Base-by-base conservation (phyloP, 192 early-diverging fungal species). In the Jimgerdemannia flammicorona region DNA sequence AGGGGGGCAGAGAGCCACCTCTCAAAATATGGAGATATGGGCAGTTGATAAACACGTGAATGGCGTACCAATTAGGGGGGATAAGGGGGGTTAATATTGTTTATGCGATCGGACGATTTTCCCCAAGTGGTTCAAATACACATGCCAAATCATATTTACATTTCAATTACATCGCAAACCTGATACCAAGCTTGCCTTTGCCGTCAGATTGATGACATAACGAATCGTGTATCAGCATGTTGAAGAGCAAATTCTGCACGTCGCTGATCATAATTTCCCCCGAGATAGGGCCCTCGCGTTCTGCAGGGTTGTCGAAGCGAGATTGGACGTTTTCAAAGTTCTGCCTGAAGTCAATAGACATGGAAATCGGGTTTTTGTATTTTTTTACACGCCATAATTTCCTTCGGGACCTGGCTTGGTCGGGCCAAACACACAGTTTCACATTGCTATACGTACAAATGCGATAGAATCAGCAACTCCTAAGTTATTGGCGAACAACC, bases 31-130 rank as follows among this genome's bases (percentile, higher is more conserved):
- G 72, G 29, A 19, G 77, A 64, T 40, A 84, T 77, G 85, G 85
- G 42, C 80, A 85, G 54, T 90, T 87, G 74, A 96, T 76, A 4
- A 96, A 78, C 0, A 87, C 87, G 75, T 96, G 91, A 18, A 96
- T 88, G 0, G 90, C 90, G 80, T 95, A 92, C 4, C 89, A 89
- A 44, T 91, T 85, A 43, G 94, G 94, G 17, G 94, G 85, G 19
- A 85, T 71, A n/a, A 96, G 72, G n/a, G n/a, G n/a, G n/a, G n/a
- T n/a, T n/a, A n/a, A n/a, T n/a, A n/a, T n/a, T n/a, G n/a, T n/a
- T 54, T 7, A 54, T 54, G 11, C 11, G 49, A 54, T 54, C 49
- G 3, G 19, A 41, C 14, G 20, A 65, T 17, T 64, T 69, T 9
- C 41, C 70, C 2, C 4, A 43, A 73, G 73, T 14, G 3, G 14